Evolutionary conservation across 192 early-diverging fungal genomes (phyloP).

Genomic region (Diversispora epigaea): DNA sequence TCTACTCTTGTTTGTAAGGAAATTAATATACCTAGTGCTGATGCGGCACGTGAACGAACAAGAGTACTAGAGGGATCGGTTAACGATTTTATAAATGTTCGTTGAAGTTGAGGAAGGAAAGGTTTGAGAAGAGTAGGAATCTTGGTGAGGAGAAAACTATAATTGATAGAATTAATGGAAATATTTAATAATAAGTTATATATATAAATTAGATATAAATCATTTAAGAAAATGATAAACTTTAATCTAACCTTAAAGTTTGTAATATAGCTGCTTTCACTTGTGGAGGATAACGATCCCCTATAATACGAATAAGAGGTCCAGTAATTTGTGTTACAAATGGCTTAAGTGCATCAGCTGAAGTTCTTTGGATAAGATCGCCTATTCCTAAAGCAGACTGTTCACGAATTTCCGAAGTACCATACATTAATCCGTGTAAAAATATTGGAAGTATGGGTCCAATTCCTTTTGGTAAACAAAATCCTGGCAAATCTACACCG

Average conservation of each 20-base stretch:
- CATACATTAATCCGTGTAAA: slow-evolving; percentile 90
- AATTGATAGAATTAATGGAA: slow-evolving; percentile 9
- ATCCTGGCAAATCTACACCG: slow-evolving; percentile 70
- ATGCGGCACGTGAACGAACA: slow-evolving; percentile 79
- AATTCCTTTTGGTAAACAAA: slow-evolving; percentile 91
- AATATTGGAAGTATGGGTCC: slow-evolving; percentile 89
- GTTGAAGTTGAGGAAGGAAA: slow-evolving; percentile 97
- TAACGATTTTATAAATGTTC: slow-evolving; percentile 91
- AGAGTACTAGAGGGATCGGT: slow-evolving; percentile 67
- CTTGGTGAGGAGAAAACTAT: slow-evolving; percentile 70
- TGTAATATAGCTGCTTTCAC: slow-evolving; percentile 94
- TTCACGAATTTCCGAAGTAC: slow-evolving; percentile 80
- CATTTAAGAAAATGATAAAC: slow-evolving; percentile 31
- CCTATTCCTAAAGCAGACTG: slow-evolving; percentile 85
- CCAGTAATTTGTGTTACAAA: slow-evolving; percentile 96
- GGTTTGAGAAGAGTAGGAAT: slow-evolving; percentile 89
- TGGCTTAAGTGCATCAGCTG: slow-evolving; percentile 73
- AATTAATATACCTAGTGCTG: slow-evolving; percentile 72
- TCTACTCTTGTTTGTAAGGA: slow-evolving; percentile 73
- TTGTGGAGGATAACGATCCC: slow-evolving; percentile 85
- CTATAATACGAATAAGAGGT: slow-evolving; percentile 95
- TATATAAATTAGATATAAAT: background rate
- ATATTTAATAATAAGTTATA: background rate
- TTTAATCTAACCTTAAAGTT: slow-evolving; percentile 81
- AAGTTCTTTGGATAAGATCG: slow-evolving; percentile 66